phyloP scores from a whole-genome alignment of 352 stramenopile genomes.

The Phytopythium aichiense region DNA sequence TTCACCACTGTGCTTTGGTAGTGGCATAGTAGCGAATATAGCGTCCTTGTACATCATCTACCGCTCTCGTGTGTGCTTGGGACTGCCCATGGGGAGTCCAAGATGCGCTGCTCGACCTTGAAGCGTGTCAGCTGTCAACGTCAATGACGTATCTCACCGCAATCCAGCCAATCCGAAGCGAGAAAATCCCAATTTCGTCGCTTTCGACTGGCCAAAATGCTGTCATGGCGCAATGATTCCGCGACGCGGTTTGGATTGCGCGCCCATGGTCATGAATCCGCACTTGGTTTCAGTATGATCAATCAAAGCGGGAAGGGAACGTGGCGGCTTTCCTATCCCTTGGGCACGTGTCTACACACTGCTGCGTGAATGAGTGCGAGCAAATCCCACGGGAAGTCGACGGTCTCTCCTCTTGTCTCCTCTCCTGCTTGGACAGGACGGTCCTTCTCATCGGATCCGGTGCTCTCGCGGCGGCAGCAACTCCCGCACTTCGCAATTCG shows the following conservation, averaged over 20 bases:
- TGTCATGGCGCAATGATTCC: background rate
- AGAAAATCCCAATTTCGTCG: background rate
- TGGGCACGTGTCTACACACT: constrained; percentile 1
- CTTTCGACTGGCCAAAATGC: background rate
- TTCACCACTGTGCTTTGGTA: background rate
- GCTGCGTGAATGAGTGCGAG: background rate
- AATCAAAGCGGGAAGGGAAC: background rate
- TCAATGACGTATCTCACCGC: background rate
- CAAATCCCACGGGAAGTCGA: background rate
- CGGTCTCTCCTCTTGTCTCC: background rate
- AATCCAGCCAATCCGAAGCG: background rate
- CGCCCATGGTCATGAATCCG: background rate
- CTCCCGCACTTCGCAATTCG: background rate
- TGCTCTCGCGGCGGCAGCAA: background rate
- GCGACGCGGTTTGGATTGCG: background rate
- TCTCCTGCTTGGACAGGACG: background rate
- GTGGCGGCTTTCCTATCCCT: background rate
- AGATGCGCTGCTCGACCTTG: background rate
- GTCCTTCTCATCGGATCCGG: background rate
- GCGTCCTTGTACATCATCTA: too few species aligned
- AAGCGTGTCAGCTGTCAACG: background rate
- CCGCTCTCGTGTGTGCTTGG: background rate
- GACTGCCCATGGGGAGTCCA: background rate
- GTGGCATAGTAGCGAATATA: background rate
- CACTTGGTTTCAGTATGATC: background rate